Base-by-base conservation (phyloP, 208 protist species). In the Trypanosoma rangeli region DNA sequence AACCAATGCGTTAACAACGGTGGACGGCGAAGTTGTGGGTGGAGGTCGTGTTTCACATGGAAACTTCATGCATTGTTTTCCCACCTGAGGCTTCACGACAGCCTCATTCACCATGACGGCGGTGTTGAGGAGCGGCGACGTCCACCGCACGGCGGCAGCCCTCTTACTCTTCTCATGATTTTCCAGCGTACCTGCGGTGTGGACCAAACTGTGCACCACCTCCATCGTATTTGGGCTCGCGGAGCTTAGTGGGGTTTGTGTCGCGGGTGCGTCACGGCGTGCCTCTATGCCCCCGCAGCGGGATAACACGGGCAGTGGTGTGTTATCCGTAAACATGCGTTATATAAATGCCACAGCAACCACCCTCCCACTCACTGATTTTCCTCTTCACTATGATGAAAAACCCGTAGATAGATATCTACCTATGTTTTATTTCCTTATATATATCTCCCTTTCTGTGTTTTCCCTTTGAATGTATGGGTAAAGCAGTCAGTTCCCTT, bases 101-200 rank as follows among this genome's bases (percentile, higher is more conserved):
- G 52, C 26, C 8, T 3, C 52, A 37, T 37, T 7, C 33, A 7
- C 33, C 33, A 37, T 7, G 7, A 37, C 42, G 42, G 42, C 42
- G 42, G 42, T 46, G 42, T 46, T 18, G 15, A 15, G 28, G 9
- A 22, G 10, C 13, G 54, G 28, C 49, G 53, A 50, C n/a, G 57
- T 35, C 60, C 60, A 64, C 20, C 60, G 60, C 60, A 64, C 60
- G 10, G 39, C 42, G n/a, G 46, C 16, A 8, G 48, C 49, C 18
- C 49, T 7, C 18, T 48, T 58, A 18, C 28, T 5, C 7, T 29
- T 55, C 8, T 49, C 24, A 15, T 18, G 10, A 37, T 58, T 12
- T 46, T 16, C 42, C 42, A 46, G 13, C 13, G 3, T 46, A 46
- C 42, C 3, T 46, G 42, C 15, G 15, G 15, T 20, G 42, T 5